Evolutionary conservation across 2,329 filamentous ascomycete genomes (phyloP), one percentile per base, ranked within the genome.

Genomic region (Cylindrodendrum hubeiense): DNA sequence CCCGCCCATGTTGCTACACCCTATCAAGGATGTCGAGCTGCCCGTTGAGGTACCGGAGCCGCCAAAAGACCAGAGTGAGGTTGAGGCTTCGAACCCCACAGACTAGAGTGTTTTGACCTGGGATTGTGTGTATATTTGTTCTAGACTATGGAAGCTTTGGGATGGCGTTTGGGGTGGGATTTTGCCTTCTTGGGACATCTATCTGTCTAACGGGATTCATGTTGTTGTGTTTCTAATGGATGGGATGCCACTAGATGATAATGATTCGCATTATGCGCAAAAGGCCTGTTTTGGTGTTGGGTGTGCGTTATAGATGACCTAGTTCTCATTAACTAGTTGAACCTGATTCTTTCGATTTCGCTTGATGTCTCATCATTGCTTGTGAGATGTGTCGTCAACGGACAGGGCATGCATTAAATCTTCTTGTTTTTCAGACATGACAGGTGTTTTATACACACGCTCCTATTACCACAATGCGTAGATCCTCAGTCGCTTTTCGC

Each of bases 1-100:
- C 43, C 94, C 94, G 8, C 93, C 92, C 1, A 95, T 97, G 91
- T 81, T 97, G 67, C 80, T 98, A 68, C 95, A 98, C 85, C 95
- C 95, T 0, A 87, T 97, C 57, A 98, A 97, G 83, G 87, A 89
- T 57, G 86, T 95, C 5, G 88, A 91, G 62, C 73, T 91, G 54
- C 87, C 89, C 8, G 88, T 92, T 2, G 90, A 87, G 77, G 85
- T 85, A 26, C 82, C 85, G 44, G 80, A 85, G 2, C 84, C 83
- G 4, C 26, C n/a, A n/a, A 81, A 82, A 3, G 82, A 82, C 6
- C 82, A 81, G 7, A 77, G 50, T 10, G 64, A 71, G 33, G 65
- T 72, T 28, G 68, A 73, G 2, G 75, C 75, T 50, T 84, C 89
- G 77, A 83, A 89, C 70, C 85, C 87, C 0, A 78, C 71, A 15